phyloP scores from a whole-genome alignment of 2,329 filamentous ascomycete species.

The Xylaria sp. region DNA sequence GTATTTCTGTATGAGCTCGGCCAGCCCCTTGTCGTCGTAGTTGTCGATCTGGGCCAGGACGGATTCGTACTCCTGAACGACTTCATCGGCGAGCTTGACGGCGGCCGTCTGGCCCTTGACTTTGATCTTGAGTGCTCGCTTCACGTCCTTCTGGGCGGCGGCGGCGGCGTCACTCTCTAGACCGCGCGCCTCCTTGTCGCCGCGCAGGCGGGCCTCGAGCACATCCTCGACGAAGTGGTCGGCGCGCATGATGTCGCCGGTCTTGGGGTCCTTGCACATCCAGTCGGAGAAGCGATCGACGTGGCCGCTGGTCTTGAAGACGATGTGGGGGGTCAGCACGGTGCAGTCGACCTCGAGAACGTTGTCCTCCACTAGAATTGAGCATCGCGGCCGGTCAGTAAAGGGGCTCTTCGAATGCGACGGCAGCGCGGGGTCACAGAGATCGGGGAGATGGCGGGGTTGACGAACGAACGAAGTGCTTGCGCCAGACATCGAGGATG shows the following conservation, averaged over 20 bases:
- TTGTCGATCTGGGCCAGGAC: conserved; percentile 79
- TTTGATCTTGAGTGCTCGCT: conserved; percentile 81
- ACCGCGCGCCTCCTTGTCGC: conserved; percentile 91
- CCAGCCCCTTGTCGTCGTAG: conserved; percentile 79
- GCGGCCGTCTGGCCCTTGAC: conserved; percentile 74
- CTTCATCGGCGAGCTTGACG: conserved; percentile 85
- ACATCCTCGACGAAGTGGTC: conserved; percentile 98
- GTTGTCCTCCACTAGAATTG: conserved; percentile 78
- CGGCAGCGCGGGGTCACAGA: too few relatives aligned
- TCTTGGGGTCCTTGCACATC: conserved; percentile 98
- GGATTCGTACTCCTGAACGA: conserved; percentile 91
- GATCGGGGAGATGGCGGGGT: background rate
- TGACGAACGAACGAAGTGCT: conserved; percentile 77
- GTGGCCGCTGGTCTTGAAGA: conserved; percentile 95
- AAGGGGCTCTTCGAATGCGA: background rate
- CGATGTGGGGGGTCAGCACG: conserved; percentile 90
- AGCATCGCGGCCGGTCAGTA: background rate
- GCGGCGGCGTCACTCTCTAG: conserved; percentile 51
- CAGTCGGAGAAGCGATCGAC: conserved; percentile 98
- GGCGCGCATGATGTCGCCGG: conserved; percentile 93
- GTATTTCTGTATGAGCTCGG: conserved; percentile 85
- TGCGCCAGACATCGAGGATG: conserved; percentile 89
- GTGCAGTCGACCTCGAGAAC: conserved; percentile 97
- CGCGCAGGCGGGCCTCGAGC: conserved; percentile 85
- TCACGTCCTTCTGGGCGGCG: conserved; percentile 45